phyloP scores from a whole-genome alignment of 2,329 filamentous ascomycete species.

The Cucurbitaria berberidis region DNA sequence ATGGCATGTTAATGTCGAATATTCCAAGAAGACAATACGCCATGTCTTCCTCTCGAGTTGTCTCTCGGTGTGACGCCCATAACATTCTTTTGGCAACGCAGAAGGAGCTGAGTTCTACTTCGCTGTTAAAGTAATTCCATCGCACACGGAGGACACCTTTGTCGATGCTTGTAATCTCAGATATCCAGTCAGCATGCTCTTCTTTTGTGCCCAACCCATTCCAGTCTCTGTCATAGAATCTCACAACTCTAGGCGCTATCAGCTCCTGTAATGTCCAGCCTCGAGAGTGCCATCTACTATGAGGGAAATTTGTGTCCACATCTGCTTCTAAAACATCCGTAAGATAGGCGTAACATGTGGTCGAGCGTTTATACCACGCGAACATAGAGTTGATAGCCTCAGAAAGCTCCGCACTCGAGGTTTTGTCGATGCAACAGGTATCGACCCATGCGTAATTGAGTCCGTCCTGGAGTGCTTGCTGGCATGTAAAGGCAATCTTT shows the following conservation, averaged over 20 bases:
- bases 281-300: conserved; percentile 4
- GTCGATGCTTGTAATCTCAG: conserved; percentile 6
- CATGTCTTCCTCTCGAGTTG: conserved; percentile 31
- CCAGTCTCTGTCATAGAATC: conserved; percentile 5
- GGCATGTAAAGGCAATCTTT: conserved; percentile 20
- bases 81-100: conserved; percentile 22
- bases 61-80: conserved; percentile 18
- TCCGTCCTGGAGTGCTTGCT: conserved; percentile 5
- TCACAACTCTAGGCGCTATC: conserved; percentile 1
- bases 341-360: conserved; percentile 9
- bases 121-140: neutral
- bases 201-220: neutral
- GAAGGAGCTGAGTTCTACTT: neutral
- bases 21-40: conserved; percentile 43
- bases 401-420: conserved; percentile 6
- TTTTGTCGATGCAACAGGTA: conserved; percentile 14
- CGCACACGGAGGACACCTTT: neutral
- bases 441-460: conserved; percentile 7
- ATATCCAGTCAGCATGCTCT: neutral
- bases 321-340: neutral
- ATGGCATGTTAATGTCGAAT: conserved; percentile 37
- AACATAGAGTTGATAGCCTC: conserved; percentile 6
- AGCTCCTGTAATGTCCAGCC: conserved; percentile 10
- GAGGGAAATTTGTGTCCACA: neutral
- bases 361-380: conserved; percentile 3